These are phyloP conservation scores for Russula virescens DNA, from an alignment of 768 basidiomycete species.

Conservation along the genomic window DNA sequence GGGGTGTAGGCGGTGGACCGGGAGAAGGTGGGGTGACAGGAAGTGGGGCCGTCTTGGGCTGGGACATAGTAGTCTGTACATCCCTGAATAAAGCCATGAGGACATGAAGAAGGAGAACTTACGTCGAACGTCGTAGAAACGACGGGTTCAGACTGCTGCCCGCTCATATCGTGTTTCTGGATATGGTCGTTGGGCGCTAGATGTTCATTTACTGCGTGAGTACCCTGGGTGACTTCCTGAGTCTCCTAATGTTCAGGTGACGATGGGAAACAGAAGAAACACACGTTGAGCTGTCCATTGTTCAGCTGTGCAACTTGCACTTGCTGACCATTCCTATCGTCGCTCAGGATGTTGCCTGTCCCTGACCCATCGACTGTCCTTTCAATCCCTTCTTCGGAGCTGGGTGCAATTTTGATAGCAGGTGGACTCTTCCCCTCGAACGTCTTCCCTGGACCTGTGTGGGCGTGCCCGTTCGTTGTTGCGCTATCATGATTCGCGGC, in stretches of 20 bases:
- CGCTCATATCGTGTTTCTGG: neutral
- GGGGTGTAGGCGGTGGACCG: slow-evolving; percentile 15
- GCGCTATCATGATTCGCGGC: neutral
- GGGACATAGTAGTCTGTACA: neutral
- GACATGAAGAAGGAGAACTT: neutral
- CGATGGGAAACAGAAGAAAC: neutral
- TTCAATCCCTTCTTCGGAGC: slow-evolving; percentile 6
- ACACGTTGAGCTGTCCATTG: neutral
- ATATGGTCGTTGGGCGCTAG: neutral
- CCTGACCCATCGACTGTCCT: neutral
- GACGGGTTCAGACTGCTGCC: neutral
- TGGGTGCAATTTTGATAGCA: slow-evolving; percentile 2
- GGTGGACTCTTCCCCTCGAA: neutral
- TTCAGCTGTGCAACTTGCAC: neutral
- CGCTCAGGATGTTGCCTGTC: neutral
- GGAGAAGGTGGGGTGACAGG: slow-evolving; percentile 12
- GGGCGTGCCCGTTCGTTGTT: slow-evolving; percentile 2
- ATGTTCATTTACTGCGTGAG: slow-evolving; percentile 10
- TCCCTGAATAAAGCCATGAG: neutral
- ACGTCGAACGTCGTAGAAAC: neutral
- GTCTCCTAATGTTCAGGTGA: neutral
- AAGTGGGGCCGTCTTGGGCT: neutral
- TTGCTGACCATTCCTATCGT: neutral
- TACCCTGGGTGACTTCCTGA: slow-evolving; percentile 4
- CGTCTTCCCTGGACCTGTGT: neutral